A percentile compares a stretch with the other conserved stretches of the same genome.
Conservation (phyloP, 495 filamentous ascomycete species). For the Xanthoparmelia taractica region DNA sequence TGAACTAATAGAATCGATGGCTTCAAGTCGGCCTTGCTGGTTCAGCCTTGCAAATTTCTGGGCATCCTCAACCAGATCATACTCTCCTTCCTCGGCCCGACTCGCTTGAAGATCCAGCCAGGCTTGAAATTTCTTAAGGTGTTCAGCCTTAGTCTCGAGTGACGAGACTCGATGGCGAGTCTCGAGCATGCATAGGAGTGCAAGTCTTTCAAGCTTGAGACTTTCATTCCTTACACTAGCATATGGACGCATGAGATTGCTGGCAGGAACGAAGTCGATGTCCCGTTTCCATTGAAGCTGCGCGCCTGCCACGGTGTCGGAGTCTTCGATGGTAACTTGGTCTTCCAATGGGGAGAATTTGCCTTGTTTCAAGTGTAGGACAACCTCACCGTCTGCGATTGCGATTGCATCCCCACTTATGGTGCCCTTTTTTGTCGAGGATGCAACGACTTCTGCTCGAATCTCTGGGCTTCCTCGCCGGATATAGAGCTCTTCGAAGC, state of each 20-base stretch:
- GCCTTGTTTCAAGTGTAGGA: not conserved
- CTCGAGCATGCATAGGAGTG: constrained; percentile 7
- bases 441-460: constrained; percentile 2
- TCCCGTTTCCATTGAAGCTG: constrained; percentile 28
- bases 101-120: no score
- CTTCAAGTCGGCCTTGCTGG: no score
- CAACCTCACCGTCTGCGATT: not conserved
- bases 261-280: constrained; percentile 25
- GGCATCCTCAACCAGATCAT: no score
- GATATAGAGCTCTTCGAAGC: constrained; percentile 15
- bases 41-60: no score
- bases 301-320: constrained; percentile 23
- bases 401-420: not conserved
- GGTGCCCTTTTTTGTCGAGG: not conserved
- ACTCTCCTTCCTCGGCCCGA: no score
- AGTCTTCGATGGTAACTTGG: constrained; percentile 17
- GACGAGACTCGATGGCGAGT: constrained; percentile 13
- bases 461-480: not conserved
- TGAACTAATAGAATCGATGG: no score
- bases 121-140: no score
- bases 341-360: constrained; percentile 7
- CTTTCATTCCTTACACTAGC: constrained; percentile 6
- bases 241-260: constrained; percentile 24
- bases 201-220: constrained; percentile 22
- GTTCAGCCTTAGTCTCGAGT: not conserved